A percentile compares a stretch with the other conserved stretches of the same genome.
phyloP scores from a whole-genome alignment of 1,139 yeast genomes.

The Scheffersomyces titani region DNA sequence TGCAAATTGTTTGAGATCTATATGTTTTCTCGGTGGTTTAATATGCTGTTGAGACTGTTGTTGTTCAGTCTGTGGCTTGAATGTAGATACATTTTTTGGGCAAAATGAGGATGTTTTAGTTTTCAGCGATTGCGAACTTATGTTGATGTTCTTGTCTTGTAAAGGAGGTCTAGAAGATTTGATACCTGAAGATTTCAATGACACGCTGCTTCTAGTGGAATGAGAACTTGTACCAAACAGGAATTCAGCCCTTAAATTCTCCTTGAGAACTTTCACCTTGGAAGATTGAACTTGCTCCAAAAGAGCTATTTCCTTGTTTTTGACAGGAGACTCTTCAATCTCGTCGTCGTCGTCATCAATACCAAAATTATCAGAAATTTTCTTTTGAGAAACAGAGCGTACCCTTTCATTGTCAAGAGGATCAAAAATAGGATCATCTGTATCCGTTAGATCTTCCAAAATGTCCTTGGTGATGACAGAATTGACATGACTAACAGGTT shows the following conservation, averaged over 20 bases:
- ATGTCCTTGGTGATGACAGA: conserved; percentile 11
- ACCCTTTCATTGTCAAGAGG: conserved; percentile 2
- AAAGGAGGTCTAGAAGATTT: background rate
- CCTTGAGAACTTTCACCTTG: background rate
- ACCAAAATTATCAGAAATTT: conserved; percentile 12
- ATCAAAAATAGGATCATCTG: conserved; percentile 8
- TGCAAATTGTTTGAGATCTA: conserved; percentile 19
- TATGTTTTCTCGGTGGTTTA: background rate
- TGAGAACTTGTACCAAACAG: conserved; percentile 16
- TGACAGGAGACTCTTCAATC: conserved; percentile 47
- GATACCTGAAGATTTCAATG: background rate
- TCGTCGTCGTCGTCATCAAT: conserved; percentile 38
- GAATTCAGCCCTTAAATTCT: conserved; percentile 26
- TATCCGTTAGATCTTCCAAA: conserved; percentile 25
- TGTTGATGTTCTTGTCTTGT: background rate
- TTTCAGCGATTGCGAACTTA: background rate
- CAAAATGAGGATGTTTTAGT: background rate
- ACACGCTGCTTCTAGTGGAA: background rate
- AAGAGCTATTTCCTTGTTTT: conserved; percentile 9
- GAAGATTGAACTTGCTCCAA: background rate
- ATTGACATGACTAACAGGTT: conserved; percentile 30
- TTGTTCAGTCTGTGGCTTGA: background rate
- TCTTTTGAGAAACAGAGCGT: conserved; percentile 1
- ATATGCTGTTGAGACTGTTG: background rate
- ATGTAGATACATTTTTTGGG: background rate